Evolutionary conservation across 805 yeast species (phyloP).

Genomic region (Hanseniaspora jakobsenii): DNA sequence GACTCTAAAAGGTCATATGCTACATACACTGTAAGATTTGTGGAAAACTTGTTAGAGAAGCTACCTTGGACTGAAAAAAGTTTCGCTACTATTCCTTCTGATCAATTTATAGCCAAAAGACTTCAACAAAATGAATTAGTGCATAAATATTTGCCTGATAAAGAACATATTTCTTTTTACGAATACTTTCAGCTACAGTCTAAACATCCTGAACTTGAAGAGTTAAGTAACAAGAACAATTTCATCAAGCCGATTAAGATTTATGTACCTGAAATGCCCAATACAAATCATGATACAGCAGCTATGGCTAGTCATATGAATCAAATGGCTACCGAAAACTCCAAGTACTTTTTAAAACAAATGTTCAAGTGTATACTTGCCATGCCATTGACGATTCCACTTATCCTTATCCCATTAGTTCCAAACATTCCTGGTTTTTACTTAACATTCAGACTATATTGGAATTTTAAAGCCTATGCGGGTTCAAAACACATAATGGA

Average conservation of each 20-base stretch:
- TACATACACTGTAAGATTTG: conserved; percentile 42
- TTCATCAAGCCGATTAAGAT: conserved; percentile 31
- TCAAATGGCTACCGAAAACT: conserved; percentile 34
- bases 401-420: conserved; percentile 68
- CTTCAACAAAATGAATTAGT: conserved; percentile 17
- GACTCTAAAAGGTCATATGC: conserved; percentile 46
- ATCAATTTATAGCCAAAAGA: conserved; percentile 37
- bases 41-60: conserved; percentile 42
- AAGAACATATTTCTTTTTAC: conserved; percentile 17
- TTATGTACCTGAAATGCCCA: conserved; percentile 37
- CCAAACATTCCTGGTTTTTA: conserved; percentile 92
- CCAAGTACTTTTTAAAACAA: conserved; percentile 43
- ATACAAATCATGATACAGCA: conserved; percentile 20
- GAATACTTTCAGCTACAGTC: conserved; percentile 17
- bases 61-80: conserved; percentile 75
- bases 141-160: conserved; percentile 18
- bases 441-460: conserved; percentile 65
- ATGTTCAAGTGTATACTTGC: conserved; percentile 43
- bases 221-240: conserved; percentile 17
- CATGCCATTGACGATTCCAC: conserved; percentile 68
- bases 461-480: conserved; percentile 64
- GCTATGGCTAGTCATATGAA: conserved; percentile 31
- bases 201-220: conserved; percentile 11
- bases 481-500: conserved; percentile 61
- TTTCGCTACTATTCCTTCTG: conserved; percentile 63